A percentile compares a stretch with the other conserved stretches of the same genome.
Evolutionary conservation across 495 filamentous ascomycete genomes (phyloP).

Genomic region (Amorphotheca resinae): DNA sequence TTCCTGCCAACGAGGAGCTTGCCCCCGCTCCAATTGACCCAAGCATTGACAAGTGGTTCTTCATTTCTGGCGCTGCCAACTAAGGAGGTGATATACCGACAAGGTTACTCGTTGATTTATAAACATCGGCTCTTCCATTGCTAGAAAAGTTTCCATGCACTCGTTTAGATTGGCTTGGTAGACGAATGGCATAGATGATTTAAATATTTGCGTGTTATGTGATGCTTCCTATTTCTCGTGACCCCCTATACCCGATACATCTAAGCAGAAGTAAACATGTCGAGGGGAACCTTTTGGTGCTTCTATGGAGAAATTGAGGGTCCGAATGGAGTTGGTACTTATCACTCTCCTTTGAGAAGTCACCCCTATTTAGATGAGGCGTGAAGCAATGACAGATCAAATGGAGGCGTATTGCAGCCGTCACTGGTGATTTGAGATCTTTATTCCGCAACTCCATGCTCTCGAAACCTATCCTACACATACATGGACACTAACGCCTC

Average conservation of each 20-base stretch:
- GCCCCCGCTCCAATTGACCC: conserved; percentile 81
- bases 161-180: conserved; percentile 3
- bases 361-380: no score
- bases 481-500: conserved; percentile 12
- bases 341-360: no score
- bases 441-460: conserved; percentile 2
- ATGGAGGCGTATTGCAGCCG: no score
- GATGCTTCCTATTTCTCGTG: no score
- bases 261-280: no score
- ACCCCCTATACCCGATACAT: no score
- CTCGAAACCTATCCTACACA: not conserved
- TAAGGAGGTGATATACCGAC: conserved; percentile 29
- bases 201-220: no score
- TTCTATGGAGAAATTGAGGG: no score
- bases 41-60: conserved; percentile 99
- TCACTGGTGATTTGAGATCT: not conserved
- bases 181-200: not conserved
- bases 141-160: conserved; percentile 10
- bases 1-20: conserved; percentile 66
- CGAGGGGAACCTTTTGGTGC: no score
- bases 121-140: conserved; percentile 5
- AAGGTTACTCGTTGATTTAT: not conserved
- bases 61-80: conserved; percentile 94
- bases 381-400: no score
- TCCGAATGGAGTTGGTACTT: no score